phyloP scores from a whole-genome alignment of 176 grass and related monocot species.

The Paspalum vaginatum region DNA sequence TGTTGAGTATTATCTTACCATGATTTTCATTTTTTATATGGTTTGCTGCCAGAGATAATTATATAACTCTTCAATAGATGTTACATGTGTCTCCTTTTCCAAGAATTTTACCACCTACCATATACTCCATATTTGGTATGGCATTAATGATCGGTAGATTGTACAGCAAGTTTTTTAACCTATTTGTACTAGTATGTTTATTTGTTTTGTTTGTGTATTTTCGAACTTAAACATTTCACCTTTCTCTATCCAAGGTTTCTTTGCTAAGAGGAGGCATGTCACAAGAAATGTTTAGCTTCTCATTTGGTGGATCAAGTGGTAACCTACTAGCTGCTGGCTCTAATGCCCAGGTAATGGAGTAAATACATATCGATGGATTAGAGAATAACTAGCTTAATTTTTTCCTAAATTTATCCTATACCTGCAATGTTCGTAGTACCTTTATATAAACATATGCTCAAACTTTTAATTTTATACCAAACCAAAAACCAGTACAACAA shows the following conservation, averaged over 20 bases:
- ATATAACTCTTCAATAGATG: neutral
- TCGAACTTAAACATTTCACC: constrained; percentile 14
- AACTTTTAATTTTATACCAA: neutral
- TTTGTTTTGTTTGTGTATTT: neutral
- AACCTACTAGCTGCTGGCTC: constrained; percentile 81
- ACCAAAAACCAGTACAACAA: neutral
- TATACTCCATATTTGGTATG: neutral
- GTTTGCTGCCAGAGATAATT: neutral
- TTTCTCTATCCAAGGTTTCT: constrained; percentile 55
- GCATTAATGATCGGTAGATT: neutral
- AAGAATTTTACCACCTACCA: neutral
- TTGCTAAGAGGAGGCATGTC: constrained; percentile 62
- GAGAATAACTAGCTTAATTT: neutral
- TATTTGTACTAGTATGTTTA: neutral
- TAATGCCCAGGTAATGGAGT: constrained; percentile 64
- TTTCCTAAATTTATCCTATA: neutral
- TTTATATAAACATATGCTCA: neutral
- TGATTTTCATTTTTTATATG: neutral
- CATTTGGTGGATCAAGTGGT: constrained; percentile 79
- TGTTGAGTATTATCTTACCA: neutral
- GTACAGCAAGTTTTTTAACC: neutral
- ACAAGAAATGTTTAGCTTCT: constrained; percentile 89
- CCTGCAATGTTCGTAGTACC: neutral
- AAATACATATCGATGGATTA: neutral
- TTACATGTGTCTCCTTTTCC: neutral